phyloP scores from a whole-genome alignment of 192 early-diverging fungal species.

The Coemansia sp. region DNA sequence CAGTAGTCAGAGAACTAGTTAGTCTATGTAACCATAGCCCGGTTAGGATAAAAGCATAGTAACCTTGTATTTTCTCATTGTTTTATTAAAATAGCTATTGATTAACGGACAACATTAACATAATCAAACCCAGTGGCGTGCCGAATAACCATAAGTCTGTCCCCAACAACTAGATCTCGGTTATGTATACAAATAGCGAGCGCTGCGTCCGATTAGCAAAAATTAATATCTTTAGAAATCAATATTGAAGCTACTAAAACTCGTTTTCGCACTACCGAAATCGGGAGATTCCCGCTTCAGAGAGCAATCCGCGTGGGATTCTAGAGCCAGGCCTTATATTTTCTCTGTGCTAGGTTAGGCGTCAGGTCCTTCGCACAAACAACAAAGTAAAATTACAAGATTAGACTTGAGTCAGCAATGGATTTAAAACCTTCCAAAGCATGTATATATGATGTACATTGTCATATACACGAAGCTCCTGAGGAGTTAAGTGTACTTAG shows the following conservation, averaged over 20 bases:
- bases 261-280: not conserved
- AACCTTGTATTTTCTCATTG: too few species aligned
- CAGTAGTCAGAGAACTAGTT: too few species aligned
- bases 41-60: too few species aligned
- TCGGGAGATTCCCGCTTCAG: slow-evolving; percentile 46
- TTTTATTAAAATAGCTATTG: too few species aligned
- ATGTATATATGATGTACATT: slow-evolving; percentile 39
- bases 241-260: not conserved
- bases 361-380: slow-evolving; percentile 32
- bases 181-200: not conserved
- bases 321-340: slow-evolving; percentile 33
- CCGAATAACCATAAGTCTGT: not conserved
- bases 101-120: too few species aligned
- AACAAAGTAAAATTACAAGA: not conserved
- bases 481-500: slow-evolving; percentile 1
- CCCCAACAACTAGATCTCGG: not conserved
- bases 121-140: not conserved
- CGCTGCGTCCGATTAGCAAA: not conserved
- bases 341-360: slow-evolving; percentile 23
- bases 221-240: not conserved
- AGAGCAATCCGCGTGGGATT: slow-evolving; percentile 17
- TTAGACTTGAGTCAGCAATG: not conserved
- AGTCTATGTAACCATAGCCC: too few species aligned
- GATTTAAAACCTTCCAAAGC: not conserved
- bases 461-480: slow-evolving; percentile 52